Percentiles rank a stretch among this genome's conserved stretches.
Conservation (phyloP, 1,139 yeast species). For the Wickerhamomyces sp. region DNA sequence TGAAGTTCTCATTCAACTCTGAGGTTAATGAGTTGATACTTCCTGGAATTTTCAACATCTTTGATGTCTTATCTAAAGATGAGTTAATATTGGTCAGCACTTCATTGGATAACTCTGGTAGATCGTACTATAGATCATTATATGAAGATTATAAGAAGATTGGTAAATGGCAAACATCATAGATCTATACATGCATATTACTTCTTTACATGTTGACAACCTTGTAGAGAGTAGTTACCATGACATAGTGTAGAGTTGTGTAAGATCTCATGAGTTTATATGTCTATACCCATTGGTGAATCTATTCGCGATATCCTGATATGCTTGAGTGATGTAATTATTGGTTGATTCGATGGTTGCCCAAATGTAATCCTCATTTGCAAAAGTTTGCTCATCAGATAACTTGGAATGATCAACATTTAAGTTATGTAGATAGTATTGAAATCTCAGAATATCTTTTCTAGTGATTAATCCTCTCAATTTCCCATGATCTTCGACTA, state of each 20-base stretch:
- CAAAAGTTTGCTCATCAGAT: slow-evolving; percentile 9
- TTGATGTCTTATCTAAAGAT: slow-evolving; percentile 62
- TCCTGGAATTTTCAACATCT: slow-evolving; percentile 55
- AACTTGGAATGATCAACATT: slow-evolving; percentile 8
- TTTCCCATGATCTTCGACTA: slow-evolving; percentile 52
- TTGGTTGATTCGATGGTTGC: not conserved
- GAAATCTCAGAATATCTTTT: slow-evolving; percentile 58
- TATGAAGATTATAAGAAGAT: slow-evolving; percentile 69
- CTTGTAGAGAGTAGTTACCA: no score
- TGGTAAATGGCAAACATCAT: slow-evolving; percentile 63
- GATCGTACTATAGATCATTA: slow-evolving; percentile 59
- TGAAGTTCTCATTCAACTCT: slow-evolving; percentile 45
- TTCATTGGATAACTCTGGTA: slow-evolving; percentile 67
- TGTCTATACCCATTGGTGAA: not conserved
- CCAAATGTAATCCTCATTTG: slow-evolving; percentile 3
- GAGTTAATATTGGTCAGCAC: slow-evolving; percentile 66
- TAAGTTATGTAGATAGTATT: slow-evolving; percentile 18
- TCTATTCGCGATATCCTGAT: not conserved
- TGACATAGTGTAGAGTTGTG: no score
- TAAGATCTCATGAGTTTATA: not conserved
- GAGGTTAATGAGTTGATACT: slow-evolving; percentile 46
- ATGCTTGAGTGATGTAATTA: not conserved
- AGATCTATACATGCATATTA: no score
- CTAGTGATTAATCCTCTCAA: slow-evolving; percentile 63
- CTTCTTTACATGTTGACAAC: no score